Evolutionary conservation across 768 basidiomycete genomes (phyloP).

Genomic region (Gyrodon lividus): DNA sequence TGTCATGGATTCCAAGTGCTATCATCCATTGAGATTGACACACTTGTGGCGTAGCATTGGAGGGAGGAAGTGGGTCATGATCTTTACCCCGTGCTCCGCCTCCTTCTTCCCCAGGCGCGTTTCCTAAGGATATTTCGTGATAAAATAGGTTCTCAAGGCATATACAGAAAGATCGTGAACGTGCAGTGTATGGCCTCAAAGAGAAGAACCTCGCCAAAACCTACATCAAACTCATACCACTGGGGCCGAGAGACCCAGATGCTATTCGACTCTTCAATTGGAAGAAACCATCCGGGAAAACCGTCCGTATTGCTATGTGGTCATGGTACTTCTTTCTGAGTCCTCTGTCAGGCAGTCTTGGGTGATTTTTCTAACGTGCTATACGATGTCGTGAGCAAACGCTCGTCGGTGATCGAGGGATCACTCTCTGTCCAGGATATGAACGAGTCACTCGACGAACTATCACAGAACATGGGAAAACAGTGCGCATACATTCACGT

Average conservation of each 20-base stretch:
- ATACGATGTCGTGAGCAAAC: slow-evolving; percentile 82
- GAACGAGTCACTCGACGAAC: slow-evolving; percentile 76
- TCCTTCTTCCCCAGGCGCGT: slow-evolving; percentile 85
- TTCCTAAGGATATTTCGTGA: neutral
- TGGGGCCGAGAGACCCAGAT: slow-evolving; percentile 78
- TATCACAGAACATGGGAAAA: slow-evolving; percentile 71
- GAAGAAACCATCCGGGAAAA: slow-evolving; percentile 76
- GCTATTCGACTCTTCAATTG: slow-evolving; percentile 83
- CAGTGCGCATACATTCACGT: slow-evolving; percentile 46
- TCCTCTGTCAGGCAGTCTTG: slow-evolving; percentile 52
- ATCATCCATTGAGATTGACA: slow-evolving; percentile 6
- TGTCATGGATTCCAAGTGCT: slow-evolving; percentile 27
- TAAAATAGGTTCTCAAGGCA: neutral
- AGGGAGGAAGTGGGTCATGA: slow-evolving; percentile 82
- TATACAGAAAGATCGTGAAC: slow-evolving; percentile 85
- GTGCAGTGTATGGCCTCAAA: slow-evolving; percentile 90
- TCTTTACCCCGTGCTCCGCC: slow-evolving; percentile 83
- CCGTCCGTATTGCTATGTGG: slow-evolving; percentile 42
- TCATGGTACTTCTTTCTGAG: neutral
- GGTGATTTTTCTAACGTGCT: slow-evolving; percentile 90
- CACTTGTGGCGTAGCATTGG: slow-evolving; percentile 62
- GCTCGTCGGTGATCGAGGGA: slow-evolving; percentile 77
- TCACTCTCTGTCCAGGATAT: slow-evolving; percentile 78
- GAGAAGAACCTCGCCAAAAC: slow-evolving; percentile 92
- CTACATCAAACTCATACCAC: slow-evolving; percentile 86